Percentiles rank a stretch among this genome's conserved stretches.
Conservation (phyloP, 2,329 filamentous ascomycete genomes). For the Sarocladium kiliense region DNA sequence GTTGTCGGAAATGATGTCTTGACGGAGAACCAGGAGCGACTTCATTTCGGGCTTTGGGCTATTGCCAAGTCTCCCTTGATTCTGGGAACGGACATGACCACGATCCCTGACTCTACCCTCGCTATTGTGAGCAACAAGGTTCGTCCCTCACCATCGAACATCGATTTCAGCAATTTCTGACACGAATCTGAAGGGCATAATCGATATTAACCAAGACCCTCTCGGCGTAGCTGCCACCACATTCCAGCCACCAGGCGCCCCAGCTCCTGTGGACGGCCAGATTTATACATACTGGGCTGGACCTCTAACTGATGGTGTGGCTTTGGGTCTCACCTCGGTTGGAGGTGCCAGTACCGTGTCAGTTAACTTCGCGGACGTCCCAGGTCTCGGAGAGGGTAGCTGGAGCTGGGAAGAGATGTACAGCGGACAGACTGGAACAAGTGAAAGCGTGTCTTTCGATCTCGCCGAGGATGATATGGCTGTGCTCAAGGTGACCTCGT, state of each 20-base stretch:
- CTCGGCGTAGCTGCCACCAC: constrained; percentile 18
- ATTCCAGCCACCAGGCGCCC: constrained; percentile 16
- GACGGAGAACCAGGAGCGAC: constrained; percentile 15
- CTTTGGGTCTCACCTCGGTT: constrained; percentile 31
- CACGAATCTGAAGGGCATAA: neutral
- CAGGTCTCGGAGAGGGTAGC: constrained; percentile 29
- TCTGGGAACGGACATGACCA: constrained; percentile 19
- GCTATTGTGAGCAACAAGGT: constrained; percentile 16
- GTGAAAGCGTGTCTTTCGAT: constrained; percentile 15
- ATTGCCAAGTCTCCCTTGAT: constrained; percentile 20
- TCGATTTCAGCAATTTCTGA: neutral
- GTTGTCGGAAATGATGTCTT: constrained; percentile 13
- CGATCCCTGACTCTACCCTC: constrained; percentile 15
- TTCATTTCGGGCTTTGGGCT: constrained; percentile 21
- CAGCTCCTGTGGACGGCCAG: constrained; percentile 34
- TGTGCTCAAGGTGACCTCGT: constrained; percentile 17
- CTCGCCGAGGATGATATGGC: constrained; percentile 20
- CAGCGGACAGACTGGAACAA: constrained; percentile 19
- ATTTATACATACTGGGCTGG: constrained; percentile 36
- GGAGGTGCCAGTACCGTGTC: constrained; percentile 32
- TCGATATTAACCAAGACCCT: constrained; percentile 20
- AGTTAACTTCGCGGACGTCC: constrained; percentile 36
- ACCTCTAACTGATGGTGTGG: constrained; percentile 26
- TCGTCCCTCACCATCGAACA: neutral
- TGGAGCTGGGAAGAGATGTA: constrained; percentile 32